A percentile compares a stretch with the other conserved stretches of the same genome.
Conservation (phyloP, 345 rosid species). For the Anacardium occidentale region DNA sequence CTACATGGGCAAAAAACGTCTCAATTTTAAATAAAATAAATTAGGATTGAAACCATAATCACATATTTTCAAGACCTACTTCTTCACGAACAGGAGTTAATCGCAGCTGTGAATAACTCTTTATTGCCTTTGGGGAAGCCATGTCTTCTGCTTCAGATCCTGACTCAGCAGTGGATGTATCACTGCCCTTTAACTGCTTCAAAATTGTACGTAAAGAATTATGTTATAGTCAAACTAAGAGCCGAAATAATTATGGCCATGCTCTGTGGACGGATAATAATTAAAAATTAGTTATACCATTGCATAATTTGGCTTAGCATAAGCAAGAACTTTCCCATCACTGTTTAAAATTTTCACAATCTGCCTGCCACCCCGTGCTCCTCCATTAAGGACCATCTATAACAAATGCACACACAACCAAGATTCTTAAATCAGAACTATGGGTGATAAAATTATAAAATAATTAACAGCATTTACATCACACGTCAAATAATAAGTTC, state of each 20-base stretch:
- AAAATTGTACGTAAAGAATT: conserved; percentile 9
- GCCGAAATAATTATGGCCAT: neutral
- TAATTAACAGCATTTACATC: conserved; percentile 12
- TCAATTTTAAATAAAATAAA: neutral
- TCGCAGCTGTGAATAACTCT: conserved; percentile 76
- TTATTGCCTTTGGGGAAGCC: conserved; percentile 82
- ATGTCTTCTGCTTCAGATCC: conserved; percentile 99
- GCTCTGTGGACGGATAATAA: neutral
- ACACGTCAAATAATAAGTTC: conserved; percentile 6
- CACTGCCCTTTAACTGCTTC: conserved; percentile 84
- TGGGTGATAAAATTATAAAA: neutral
- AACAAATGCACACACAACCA: conserved; percentile 22
- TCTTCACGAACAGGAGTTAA: conserved; percentile 98
- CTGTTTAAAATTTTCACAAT: conserved; percentile 86
- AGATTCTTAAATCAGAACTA: neutral
- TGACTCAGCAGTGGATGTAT: conserved; percentile 97
- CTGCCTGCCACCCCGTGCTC: conserved; percentile 71
- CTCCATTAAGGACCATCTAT: conserved; percentile 89
- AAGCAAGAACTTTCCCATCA: conserved; percentile 88
- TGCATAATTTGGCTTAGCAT: conserved; percentile 81
- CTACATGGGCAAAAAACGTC: neutral
- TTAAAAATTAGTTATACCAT: conserved; percentile 43
- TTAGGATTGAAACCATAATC: neutral
- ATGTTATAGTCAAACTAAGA: neutral
- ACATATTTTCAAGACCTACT: conserved; percentile 39